phyloP scores from a whole-genome alignment of 1,284 basidiomycete genomes.

The Neonothopanus nambi region DNA sequence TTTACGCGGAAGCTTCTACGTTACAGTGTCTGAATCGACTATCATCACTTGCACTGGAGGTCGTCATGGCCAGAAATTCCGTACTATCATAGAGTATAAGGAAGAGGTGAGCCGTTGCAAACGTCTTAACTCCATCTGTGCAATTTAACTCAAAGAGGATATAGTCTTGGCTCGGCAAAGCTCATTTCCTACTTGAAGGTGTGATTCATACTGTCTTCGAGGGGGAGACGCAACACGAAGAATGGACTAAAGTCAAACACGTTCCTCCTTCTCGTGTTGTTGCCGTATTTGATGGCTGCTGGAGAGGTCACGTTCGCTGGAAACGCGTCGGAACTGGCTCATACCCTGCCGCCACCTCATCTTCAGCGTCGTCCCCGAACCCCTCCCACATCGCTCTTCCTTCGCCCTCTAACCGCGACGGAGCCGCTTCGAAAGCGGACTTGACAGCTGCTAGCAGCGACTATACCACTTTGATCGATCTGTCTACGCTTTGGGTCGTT shows the following conservation, averaged over 20 bases:
- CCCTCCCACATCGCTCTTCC: slow-evolving; percentile 41
- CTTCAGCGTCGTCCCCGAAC: slow-evolving; percentile 43
- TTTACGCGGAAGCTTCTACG: slow-evolving; percentile 86
- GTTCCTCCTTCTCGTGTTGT: slow-evolving; percentile 81
- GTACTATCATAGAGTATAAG: slow-evolving; percentile 91
- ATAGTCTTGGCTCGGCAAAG: slow-evolving; percentile 89
- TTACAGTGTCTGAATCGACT: slow-evolving; percentile 81
- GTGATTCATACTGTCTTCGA: slow-evolving; percentile 83
- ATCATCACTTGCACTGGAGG: slow-evolving; percentile 83
- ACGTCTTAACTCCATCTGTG: slow-evolving; percentile 2
- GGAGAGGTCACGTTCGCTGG: slow-evolving; percentile 85
- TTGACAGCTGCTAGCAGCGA: slow-evolving; percentile 28
- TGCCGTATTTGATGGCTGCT: slow-evolving; percentile 86
- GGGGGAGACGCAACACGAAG: slow-evolving; percentile 60
- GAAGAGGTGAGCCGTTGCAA: slow-evolving; percentile 72
- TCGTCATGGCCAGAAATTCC: slow-evolving; percentile 59
- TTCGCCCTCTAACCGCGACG: slow-evolving; percentile 21
- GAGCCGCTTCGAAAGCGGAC: slow-evolving; percentile 32
- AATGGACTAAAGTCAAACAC: slow-evolving; percentile 89
- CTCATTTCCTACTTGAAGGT: slow-evolving; percentile 88
- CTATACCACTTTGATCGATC: slow-evolving; percentile 75
- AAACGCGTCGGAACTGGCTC: slow-evolving; percentile 61
- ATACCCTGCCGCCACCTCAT: slow-evolving; percentile 36
- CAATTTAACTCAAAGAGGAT: slow-evolving; percentile 4
- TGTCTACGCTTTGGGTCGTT: slow-evolving; percentile 73